Evolutionary conservation across 371 early-diverging fungal species (phyloP), one percentile per base, ranked within the genome.

Genomic region (Rhizopus stolonifer): DNA sequence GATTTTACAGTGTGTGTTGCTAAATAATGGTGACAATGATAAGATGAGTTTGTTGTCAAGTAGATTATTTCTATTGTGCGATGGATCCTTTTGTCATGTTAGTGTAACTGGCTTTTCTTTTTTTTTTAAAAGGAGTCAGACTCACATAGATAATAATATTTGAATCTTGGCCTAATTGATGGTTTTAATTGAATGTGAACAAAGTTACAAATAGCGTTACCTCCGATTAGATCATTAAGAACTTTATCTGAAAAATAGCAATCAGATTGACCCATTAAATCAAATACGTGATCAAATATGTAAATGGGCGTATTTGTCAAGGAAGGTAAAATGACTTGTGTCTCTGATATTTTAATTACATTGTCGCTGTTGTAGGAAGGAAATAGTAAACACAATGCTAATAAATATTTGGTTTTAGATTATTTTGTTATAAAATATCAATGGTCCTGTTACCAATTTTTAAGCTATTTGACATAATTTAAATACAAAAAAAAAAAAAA

Each of bases 111-210:
- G 11, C 22, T 11, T 21, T n/a, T 19, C 3, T 11, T 43, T n/a
- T 31, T 7, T 31, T 9, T 18, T 43, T 11, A 14, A 36, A 36
- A 36, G 36, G 36, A 36, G 36, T 22, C 23, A 45, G 26, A 45
- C 57, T 39, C 45, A 58, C 58, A 58, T 46, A 46, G 21, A 52
- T 39, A 18, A 52, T 19, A 6, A 58, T 7, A 47, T 46, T 52
- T 23, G 40, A 7, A 40, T 52, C 33, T 10, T 58, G 24, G 18
- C 52, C 58, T 58, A 51, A 24, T 40, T n/a, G 21, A 29, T 7
- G 31, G 31, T 29, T 36, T 36, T n/a, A 49, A 31, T 6, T 17
- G 10, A 23, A 31, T 42, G 18, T 21, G 11, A 15, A 32, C 13
- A 33, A 26, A 22, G 10, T 24, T 19, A 14, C 24, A 25, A 7